phyloP scores from a whole-genome alignment of 2,329 filamentous ascomycete species.

The Ilyonectria destructans region DNA sequence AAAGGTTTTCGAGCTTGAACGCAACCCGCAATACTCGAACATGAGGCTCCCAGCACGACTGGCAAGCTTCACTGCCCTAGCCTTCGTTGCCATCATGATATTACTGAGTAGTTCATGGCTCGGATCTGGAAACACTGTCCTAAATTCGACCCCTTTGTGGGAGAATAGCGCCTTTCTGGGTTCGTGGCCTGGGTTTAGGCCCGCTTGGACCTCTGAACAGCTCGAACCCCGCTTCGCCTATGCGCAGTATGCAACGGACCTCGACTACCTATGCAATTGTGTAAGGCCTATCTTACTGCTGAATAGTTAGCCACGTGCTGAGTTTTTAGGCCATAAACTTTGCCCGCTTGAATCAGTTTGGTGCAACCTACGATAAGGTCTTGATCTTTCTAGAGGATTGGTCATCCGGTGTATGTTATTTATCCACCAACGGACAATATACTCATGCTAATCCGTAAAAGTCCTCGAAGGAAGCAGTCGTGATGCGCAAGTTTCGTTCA shows the following conservation, averaged over 20 bases:
- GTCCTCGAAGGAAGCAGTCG: conserved; percentile 3
- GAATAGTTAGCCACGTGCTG: background rate
- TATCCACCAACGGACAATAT: too few relatives aligned
- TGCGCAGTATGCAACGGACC: conserved; percentile 21
- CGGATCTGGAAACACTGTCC: too few relatives aligned
- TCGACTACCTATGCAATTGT: conserved; percentile 15
- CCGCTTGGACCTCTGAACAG: conserved; percentile 16
- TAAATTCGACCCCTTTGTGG: too few relatives aligned
- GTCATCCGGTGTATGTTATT: background rate
- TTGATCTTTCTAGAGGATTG: conserved; percentile 19
- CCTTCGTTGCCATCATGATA: too few relatives aligned
- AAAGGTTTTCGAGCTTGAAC: too few relatives aligned
- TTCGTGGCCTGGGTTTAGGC: too few relatives aligned
- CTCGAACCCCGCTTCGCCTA: conserved; percentile 14
- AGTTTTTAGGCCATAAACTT: conserved; percentile 20
- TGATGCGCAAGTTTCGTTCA: background rate
- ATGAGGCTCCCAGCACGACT: too few relatives aligned
- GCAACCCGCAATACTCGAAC: too few relatives aligned
- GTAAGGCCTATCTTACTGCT: background rate
- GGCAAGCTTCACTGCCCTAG: too few relatives aligned
- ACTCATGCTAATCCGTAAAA: background rate
- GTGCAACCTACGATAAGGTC: conserved; percentile 11
- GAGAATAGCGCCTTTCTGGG: too few relatives aligned
- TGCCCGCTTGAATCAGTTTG: background rate
- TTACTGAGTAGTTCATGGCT: too few relatives aligned